These are phyloP conservation scores for Rhynchosporium secalis DNA, from an alignment of 2,329 filamentous ascomycete species.

Conservation along the genomic window DNA sequence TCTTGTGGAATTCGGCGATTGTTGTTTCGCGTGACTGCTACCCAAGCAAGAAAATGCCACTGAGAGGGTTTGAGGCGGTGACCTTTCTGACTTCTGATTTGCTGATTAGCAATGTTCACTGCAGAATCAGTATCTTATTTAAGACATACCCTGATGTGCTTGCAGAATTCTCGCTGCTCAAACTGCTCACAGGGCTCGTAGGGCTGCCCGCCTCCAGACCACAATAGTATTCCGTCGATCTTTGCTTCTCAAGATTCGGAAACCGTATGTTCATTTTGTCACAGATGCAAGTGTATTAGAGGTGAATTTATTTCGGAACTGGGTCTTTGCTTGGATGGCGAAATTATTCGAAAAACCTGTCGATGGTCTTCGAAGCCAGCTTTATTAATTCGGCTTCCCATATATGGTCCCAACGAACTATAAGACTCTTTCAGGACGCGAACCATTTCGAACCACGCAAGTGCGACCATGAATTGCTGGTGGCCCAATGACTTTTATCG, in stretches of 20 bases:
- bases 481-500: neutral
- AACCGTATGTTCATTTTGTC: neutral
- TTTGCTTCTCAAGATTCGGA: neutral
- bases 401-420: neutral
- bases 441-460: neutral
- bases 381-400: neutral
- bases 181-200: neutral
- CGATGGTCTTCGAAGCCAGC: neutral
- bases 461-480: neutral
- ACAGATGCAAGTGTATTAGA: neutral
- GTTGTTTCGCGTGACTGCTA: neutral
- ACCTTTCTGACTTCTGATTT: neutral
- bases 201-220: neutral
- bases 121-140: neutral
- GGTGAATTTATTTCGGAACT: neutral
- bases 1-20: neutral
- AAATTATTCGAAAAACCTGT: neutral
- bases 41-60: neutral
- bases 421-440: constrained; percentile 4
- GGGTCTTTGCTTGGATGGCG: neutral
- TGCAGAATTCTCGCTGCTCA: neutral
- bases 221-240: neutral
- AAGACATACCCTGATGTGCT: neutral
- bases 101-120: neutral
- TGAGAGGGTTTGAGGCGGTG: neutral